Conservation (phyloP, 2,329 filamentous ascomycete species). For the Fusarium algeriense region DNA sequence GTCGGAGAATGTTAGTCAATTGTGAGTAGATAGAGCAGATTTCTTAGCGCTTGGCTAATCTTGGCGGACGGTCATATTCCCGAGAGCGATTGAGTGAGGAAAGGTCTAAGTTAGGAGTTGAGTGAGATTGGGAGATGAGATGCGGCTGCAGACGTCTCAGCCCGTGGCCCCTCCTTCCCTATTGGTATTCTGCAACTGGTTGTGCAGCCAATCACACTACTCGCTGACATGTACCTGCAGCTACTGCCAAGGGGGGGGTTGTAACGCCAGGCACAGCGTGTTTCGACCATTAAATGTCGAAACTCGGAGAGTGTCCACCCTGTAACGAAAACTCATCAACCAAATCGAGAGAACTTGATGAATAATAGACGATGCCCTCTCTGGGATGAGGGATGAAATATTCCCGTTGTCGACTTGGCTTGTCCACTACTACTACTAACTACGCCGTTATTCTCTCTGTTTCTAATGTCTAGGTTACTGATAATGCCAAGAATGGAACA, state of each 20-base stretch:
- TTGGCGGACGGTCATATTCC: conserved; percentile 26
- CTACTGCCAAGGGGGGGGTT: conserved; percentile 31
- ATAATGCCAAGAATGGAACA: conserved; percentile 14
- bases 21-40: conserved; percentile 4
- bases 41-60: conserved; percentile 38
- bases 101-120: conserved; percentile 19
- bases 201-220: conserved; percentile 36
- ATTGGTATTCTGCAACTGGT: conserved; percentile 10
- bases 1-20: conserved; percentile 34
- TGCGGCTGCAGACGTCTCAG: conserved; percentile 44
- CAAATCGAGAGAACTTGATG: not conserved
- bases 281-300: conserved; percentile 43
- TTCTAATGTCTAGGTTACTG: conserved; percentile 7
- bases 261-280: conserved; percentile 32
- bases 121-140: conserved; percentile 14
- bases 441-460: not conserved
- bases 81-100: conserved; percentile 7
- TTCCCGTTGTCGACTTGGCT: not conserved
- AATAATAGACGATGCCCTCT: conserved; percentile 1
- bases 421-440: not conserved
- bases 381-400: not conserved
- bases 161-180: conserved; percentile 27
- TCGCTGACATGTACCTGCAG: conserved; percentile 14
- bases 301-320: conserved; percentile 32
- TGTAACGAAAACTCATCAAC: conserved; percentile 21